Evolutionary conservation across 2,329 filamentous ascomycete species (phyloP).

Genomic region (Pseudogymnoascus sp.): DNA sequence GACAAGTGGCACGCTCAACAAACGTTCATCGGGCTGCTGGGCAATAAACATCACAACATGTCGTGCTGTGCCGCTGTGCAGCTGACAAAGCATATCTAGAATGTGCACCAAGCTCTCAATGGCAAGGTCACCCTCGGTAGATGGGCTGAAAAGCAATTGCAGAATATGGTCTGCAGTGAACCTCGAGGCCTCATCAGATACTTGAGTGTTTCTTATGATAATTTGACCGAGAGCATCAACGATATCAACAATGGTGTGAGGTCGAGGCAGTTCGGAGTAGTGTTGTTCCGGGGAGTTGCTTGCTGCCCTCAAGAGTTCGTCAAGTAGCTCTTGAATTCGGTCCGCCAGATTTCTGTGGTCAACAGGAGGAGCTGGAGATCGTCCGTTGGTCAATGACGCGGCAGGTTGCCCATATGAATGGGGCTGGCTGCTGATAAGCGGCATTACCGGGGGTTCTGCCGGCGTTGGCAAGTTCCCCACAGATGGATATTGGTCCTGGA

Average conservation of each 20-base stretch:
- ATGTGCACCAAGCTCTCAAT: slow-evolving; percentile 55
- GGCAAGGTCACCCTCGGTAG: slow-evolving; percentile 45
- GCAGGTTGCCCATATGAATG: slow-evolving; percentile 49
- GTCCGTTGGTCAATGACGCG: slow-evolving; percentile 41
- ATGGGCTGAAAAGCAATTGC: slow-evolving; percentile 43
- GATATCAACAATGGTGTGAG: slow-evolving; percentile 51
- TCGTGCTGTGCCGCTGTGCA: slow-evolving; percentile 42
- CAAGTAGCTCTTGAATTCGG: slow-evolving; percentile 47
- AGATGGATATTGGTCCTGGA: slow-evolving; percentile 52
- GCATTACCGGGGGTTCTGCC: slow-evolving; percentile 48
- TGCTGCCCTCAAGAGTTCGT: slow-evolving; percentile 47
- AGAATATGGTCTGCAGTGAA: slow-evolving; percentile 53
- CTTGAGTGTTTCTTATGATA: slow-evolving; percentile 55
- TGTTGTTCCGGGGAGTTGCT: slow-evolving; percentile 49
- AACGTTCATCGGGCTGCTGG: slow-evolving; percentile 45
- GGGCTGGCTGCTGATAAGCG: slow-evolving; percentile 42
- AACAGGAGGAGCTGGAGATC: slow-evolving; percentile 35
- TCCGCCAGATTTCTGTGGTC: slow-evolving; percentile 46
- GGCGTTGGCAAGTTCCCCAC: slow-evolving; percentile 51
- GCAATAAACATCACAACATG: slow-evolving; percentile 48
- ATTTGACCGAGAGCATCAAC: slow-evolving; percentile 53
- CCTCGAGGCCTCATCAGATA: slow-evolving; percentile 50
- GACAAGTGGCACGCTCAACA: slow-evolving; percentile 50
- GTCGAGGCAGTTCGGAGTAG: slow-evolving; percentile 48
- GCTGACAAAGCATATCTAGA: slow-evolving; percentile 51